Percentiles rank a stretch among this genome's conserved stretches.
Evolutionary conservation across 1,139 yeast species (phyloP).

Genomic region (Magnusiomyces tetraspermus): DNA sequence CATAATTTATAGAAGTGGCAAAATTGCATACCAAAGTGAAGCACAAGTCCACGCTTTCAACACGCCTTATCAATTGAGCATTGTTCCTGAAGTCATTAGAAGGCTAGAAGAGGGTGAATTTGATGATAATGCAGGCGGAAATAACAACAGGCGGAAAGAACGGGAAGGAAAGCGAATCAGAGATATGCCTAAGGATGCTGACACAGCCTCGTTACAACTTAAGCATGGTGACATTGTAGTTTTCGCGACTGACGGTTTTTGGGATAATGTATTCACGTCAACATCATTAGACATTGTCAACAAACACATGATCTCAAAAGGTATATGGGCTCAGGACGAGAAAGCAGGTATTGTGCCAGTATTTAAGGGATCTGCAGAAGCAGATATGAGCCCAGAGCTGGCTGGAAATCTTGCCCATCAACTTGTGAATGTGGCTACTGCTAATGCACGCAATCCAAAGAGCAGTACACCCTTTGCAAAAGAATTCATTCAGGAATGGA

Average conservation of each 20-base stretch:
- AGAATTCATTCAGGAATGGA: conserved; percentile 45
- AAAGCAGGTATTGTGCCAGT: background rate
- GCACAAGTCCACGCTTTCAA: conserved; percentile 85
- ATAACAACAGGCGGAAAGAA: conserved; percentile 28
- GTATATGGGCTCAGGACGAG: conserved; percentile 7
- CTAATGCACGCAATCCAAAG: conserved; percentile 59
- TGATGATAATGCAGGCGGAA: conserved; percentile 1
- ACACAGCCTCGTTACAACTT: conserved; percentile 28
- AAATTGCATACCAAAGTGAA: conserved; percentile 55
- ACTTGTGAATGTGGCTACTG: conserved; percentile 60
- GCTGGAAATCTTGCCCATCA: conserved; percentile 38
- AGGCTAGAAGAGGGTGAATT: conserved; percentile 30
- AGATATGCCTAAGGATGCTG: conserved; percentile 42
- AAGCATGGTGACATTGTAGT: conserved; percentile 63
- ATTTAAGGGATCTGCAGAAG: conserved; percentile 7
- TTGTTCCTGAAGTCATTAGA: conserved; percentile 61
- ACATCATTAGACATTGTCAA: conserved; percentile 51
- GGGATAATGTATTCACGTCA: conserved; percentile 68
- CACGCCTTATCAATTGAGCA: conserved; percentile 84
- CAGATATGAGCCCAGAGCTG: conserved; percentile 17
- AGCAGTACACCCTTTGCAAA: conserved; percentile 84
- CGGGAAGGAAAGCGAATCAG: too few species aligned
- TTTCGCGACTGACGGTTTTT: conserved; percentile 89
- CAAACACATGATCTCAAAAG: conserved; percentile 23
- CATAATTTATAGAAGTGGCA: conserved; percentile 64